A percentile compares a stretch with the other conserved stretches of the same genome.
Conservation (phyloP, 2,329 filamentous ascomycete genomes). For the Pezicula rhizophila region DNA sequence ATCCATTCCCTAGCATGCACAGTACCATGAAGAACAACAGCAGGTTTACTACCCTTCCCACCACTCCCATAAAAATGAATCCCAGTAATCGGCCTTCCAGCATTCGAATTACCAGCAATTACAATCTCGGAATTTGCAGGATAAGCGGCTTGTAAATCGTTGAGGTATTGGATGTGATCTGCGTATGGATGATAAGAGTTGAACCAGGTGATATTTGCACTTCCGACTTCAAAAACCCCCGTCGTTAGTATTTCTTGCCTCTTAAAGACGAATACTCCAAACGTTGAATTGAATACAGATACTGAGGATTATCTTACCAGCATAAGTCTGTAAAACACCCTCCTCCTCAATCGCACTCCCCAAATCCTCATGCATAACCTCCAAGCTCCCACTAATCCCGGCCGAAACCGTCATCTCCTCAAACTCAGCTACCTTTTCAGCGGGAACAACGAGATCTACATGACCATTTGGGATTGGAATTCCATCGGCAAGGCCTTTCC, state of each 20-base stretch:
- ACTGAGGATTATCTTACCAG: background rate
- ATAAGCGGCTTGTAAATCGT: conserved; percentile 38
- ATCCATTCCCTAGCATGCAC: conserved; percentile 59
- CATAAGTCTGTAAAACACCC: conserved; percentile 12
- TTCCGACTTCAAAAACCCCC: conserved; percentile 12
- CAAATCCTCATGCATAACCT: conserved; percentile 37
- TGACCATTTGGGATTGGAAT: conserved; percentile 19
- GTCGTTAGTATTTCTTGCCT: conserved; percentile 1
- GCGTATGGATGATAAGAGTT: conserved; percentile 46
- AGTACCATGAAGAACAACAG: conserved; percentile 49
- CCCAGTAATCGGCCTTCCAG: conserved; percentile 38
- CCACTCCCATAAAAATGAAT: conserved; percentile 47
- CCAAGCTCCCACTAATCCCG: conserved; percentile 10
- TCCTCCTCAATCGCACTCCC: conserved; percentile 36
- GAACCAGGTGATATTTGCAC: conserved; percentile 41
- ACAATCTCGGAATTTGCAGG: conserved; percentile 43
- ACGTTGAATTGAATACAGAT: too few species aligned
- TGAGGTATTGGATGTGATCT: conserved; percentile 44
- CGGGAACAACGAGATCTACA: conserved; percentile 37
- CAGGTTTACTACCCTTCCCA: conserved; percentile 40
- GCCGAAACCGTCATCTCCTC: conserved; percentile 28
- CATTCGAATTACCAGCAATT: conserved; percentile 38
- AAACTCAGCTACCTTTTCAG: conserved; percentile 32
- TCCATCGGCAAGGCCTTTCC: conserved; percentile 27
- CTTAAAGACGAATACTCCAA: conserved; percentile 1